A percentile compares a stretch with the other conserved stretches of the same genome.
phyloP scores from a whole-genome alignment of 1,139 yeast genomes.

The Zygotorulaspora mrakii region DNA sequence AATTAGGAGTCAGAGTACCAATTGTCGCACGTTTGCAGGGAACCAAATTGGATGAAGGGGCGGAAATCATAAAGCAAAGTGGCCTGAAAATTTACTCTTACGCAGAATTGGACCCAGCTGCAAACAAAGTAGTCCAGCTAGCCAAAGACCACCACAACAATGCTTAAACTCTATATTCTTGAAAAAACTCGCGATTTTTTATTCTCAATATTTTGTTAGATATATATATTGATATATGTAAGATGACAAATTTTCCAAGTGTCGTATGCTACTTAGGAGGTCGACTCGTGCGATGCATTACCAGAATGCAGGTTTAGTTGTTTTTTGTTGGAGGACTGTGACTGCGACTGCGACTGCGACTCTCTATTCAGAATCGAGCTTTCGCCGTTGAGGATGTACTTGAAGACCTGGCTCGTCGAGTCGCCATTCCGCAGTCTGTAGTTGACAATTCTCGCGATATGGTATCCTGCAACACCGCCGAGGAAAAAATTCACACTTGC shows the following conservation, averaged over 20 bases:
- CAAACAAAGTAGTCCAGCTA: slow-evolving; percentile 86
- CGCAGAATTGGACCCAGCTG: slow-evolving; percentile 95
- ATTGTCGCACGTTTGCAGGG: slow-evolving; percentile 98
- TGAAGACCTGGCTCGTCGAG: slow-evolving; percentile 49
- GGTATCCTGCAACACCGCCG: slow-evolving; percentile 86
- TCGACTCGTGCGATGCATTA: slow-evolving; percentile 11
- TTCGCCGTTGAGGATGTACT: slow-evolving; percentile 55
- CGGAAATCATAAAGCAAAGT: slow-evolving; percentile 77
- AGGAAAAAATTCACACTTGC: slow-evolving; percentile 94
- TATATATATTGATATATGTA: no score
- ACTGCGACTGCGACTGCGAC: neutral
- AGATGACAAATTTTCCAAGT: no score
- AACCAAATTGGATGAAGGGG: slow-evolving; percentile 89
- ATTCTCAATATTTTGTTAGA: no score
- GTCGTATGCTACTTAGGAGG: no score
- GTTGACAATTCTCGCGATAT: slow-evolving; percentile 63
- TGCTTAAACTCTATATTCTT: no score
- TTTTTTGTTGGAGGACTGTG: slow-evolving; percentile 7
- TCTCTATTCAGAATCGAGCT: slow-evolving; percentile 6
- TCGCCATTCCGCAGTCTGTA: slow-evolving; percentile 57
- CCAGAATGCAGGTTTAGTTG: slow-evolving; percentile 13
- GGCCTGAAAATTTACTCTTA: slow-evolving; percentile 91
- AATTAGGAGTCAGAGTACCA: slow-evolving; percentile 85
- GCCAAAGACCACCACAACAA: slow-evolving; percentile 36
- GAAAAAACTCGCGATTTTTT: no score